phyloP scores from a whole-genome alignment of 169 alveolate genomes.

The Plasmodium gaboni region DNA sequence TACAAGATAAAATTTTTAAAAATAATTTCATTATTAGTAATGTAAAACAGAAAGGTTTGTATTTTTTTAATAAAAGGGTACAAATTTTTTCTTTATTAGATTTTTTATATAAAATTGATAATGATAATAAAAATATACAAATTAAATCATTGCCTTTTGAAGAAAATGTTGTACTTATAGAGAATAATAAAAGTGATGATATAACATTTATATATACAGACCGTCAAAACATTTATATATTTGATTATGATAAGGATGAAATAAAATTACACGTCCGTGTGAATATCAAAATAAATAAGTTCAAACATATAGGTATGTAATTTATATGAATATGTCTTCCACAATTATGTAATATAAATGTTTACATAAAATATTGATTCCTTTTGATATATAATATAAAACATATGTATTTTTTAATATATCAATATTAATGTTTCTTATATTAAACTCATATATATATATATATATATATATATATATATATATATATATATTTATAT shows the following conservation, averaged over 20 bases:
- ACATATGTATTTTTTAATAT: no score
- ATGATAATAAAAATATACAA: conserved; percentile 43
- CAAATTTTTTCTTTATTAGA: conserved; percentile 58
- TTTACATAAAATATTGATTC: background rate
- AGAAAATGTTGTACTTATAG: conserved; percentile 44
- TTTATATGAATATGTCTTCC: background rate
- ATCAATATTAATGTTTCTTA: background rate
- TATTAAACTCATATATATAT: background rate
- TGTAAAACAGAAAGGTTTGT: conserved; percentile 61
- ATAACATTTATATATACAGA: conserved; percentile 52
- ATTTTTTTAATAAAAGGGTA: conserved; percentile 27
- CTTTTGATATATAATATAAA: background rate
- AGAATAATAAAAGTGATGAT: conserved; percentile 54
- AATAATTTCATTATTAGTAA: conserved; percentile 54
- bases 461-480: background rate
- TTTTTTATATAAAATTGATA: conserved; percentile 73
- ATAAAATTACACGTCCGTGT: conserved; percentile 18
- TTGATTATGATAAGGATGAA: conserved; percentile 59
- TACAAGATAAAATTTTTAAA: conserved; percentile 9
- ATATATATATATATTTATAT: background rate
- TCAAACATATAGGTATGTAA: conserved; percentile 43
- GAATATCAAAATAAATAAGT: background rate
- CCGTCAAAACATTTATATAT: conserved; percentile 27
- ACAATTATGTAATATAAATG: background rate
- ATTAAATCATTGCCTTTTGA: conserved; percentile 52